phyloP scores from a whole-genome alignment of 306 rosid genomes.

The Clitoria ternatea region DNA sequence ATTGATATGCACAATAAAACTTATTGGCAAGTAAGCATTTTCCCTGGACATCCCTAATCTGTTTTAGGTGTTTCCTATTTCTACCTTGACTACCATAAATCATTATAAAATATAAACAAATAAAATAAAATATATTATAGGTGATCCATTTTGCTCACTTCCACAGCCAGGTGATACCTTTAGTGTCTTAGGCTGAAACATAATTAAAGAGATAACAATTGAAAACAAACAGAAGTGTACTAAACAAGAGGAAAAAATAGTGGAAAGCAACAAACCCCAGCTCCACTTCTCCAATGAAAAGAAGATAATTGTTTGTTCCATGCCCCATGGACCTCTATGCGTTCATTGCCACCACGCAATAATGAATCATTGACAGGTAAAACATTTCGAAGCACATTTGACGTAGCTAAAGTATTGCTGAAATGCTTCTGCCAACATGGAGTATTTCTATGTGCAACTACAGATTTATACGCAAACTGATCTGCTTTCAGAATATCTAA shows the following conservation, averaged over 20 bases:
- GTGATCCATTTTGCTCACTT: slow-evolving; percentile 4
- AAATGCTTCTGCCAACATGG: slow-evolving; percentile 74
- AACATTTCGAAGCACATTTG: slow-evolving; percentile 52
- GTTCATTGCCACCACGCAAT: slow-evolving; percentile 50
- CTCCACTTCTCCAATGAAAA: slow-evolving; percentile 63
- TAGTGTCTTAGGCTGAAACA: neutral
- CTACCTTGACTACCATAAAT: neutral
- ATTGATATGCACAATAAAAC: neutral
- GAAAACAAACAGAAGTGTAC: slow-evolving; percentile 22
- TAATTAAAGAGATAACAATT: slow-evolving; percentile 5
- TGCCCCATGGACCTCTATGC: slow-evolving; percentile 61
- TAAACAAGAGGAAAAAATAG: slow-evolving; percentile 24
- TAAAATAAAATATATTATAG: neutral
- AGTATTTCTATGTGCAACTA: slow-evolving; percentile 44
- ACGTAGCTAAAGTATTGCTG: slow-evolving; percentile 59
- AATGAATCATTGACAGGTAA: slow-evolving; percentile 41
- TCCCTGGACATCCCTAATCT: neutral
- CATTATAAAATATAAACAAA: slow-evolving; percentile 5
- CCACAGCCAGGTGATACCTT: neutral
- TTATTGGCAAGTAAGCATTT: neutral
- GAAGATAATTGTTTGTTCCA: slow-evolving; percentile 64
- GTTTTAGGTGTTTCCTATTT: neutral
- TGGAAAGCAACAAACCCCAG: slow-evolving; percentile 66
- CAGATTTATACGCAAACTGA: slow-evolving; percentile 44
- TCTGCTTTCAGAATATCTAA: slow-evolving; percentile 64